Evolutionary conservation across 164 flowering plant species (phyloP), one percentile per base, ranked within the genome.

Genomic region (Aristolochia fimbriata): DNA sequence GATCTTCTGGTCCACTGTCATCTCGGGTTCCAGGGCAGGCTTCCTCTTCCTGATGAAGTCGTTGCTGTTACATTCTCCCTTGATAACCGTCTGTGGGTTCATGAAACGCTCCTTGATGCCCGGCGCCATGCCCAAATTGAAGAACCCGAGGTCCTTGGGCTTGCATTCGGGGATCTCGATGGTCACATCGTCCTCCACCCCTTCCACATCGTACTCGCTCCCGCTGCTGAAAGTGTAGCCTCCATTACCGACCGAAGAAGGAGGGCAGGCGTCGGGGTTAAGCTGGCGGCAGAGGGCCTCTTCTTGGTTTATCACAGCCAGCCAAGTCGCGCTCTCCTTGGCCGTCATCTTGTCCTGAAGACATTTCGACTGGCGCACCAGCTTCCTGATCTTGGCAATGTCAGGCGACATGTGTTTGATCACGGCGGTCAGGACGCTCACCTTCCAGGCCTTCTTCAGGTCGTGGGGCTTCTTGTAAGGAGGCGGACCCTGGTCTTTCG

Each of bases 391-490:
- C 76, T 79, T 84, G 12, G 81, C 80, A 61, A 81, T 81, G 47
- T 81, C 83, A 9, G 87, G 87, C 0, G 81, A 78, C 85, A 82
- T 81, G 66, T 83, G 91, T 64, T 83, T 83, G 58, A 83, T 85
- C 57, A 85, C 91, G 0, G 91, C 83, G 0, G 91, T 85, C 1
- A 85, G 70, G 33, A 85, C 86, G 25, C 84, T 62, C n/a, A 81
- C 84, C 67, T 82, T 84, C 90, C 87, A 84, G 2, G 82, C 82
- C 64, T 80, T 83, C 73, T 83, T 85, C 66, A 85, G 70, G 70
- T 85, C 91, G 69, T 85, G 91, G 37, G 91, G 88, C 69, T 85
- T 85, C 77, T 77, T 81, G 71, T 86, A 86, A 0, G 92, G 87
- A 0, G 92, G 87, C 5, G 81, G 76, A 0, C 82, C 82, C 47